These are phyloP conservation scores for Brassica hybrid DNA, from an alignment of 441 rosid genomes.

Conservation along the genomic window DNA sequence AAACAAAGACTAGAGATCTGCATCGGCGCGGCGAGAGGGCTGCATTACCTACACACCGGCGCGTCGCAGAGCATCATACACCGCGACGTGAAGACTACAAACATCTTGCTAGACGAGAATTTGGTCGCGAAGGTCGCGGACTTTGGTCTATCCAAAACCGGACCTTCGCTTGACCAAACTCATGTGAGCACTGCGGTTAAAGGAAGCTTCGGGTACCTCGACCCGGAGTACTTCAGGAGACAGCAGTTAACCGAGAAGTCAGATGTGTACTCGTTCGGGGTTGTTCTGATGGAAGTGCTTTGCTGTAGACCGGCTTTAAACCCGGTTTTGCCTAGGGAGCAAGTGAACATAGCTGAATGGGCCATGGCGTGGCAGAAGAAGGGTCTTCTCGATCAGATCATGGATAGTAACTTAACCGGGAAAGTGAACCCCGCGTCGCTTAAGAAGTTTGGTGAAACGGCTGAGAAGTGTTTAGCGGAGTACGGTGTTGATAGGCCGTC, in stretches of 20 bases:
- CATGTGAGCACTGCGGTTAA: conserved; percentile 99
- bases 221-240: conserved; percentile 96
- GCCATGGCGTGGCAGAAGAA: conserved; percentile 97
- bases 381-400: conserved; percentile 90
- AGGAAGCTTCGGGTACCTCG: conserved; percentile 98
- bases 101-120: conserved; percentile 90
- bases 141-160: conserved; percentile 96
- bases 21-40: conserved; percentile 96
- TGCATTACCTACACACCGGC: conserved; percentile 95
- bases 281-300: conserved; percentile 93
- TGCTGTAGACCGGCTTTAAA: conserved; percentile 95
- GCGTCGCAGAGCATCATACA: conserved; percentile 96
- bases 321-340: conserved; percentile 94
- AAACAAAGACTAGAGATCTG: conserved; percentile 94
- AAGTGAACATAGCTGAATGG: conserved; percentile 99
- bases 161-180: conserved; percentile 91
- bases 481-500: conserved; percentile 92
- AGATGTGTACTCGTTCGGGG: conserved; percentile 96
- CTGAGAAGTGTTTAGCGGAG: conserved; percentile 96
- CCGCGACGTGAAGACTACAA: conserved; percentile 97
- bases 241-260: conserved; percentile 96
- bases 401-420: conserved; percentile 82
- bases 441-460: conserved; percentile 93
- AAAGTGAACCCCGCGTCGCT: conserved; percentile 84
- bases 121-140: conserved; percentile 97